phyloP scores from a whole-genome alignment of 163 green algal species.

The Prototheca cutis region DNA sequence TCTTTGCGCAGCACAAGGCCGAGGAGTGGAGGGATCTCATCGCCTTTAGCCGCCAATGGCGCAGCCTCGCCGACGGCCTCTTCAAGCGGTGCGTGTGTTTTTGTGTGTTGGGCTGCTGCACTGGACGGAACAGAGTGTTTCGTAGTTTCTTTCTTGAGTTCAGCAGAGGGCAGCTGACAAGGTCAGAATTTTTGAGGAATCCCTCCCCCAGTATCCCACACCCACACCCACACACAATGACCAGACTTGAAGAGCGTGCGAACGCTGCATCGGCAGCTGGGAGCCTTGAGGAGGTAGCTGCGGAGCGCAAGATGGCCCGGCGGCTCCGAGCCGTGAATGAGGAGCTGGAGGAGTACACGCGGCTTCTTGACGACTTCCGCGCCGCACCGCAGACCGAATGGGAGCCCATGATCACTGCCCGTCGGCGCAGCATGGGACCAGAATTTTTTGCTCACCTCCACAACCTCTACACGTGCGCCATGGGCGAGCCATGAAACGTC shows the following conservation, averaged over 20 bases:
- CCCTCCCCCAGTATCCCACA: background rate
- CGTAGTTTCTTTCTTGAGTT: no score
- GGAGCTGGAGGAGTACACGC: slow-evolving; percentile 30
- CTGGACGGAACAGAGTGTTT: no score
- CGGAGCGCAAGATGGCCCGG: slow-evolving; percentile 20
- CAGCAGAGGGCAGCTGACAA: no score
- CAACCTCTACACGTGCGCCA: slow-evolving; percentile 6
- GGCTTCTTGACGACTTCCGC: slow-evolving; percentile 27
- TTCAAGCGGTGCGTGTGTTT: slow-evolving; percentile 27
- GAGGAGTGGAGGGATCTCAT: slow-evolving; percentile 65
- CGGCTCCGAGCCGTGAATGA: slow-evolving; percentile 31
- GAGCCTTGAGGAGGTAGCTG: slow-evolving; percentile 18
- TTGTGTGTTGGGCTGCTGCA: no score
- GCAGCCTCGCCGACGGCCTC: slow-evolving; percentile 35
- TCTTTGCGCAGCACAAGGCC: slow-evolving; percentile 37
- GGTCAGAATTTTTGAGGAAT: no score
- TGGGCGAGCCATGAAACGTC: no score
- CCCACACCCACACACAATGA: background rate
- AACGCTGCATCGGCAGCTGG: slow-evolving; percentile 4
- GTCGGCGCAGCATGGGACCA: slow-evolving; percentile 31
- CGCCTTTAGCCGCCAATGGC: slow-evolving; percentile 58
- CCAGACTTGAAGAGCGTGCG: slow-evolving; percentile 19
- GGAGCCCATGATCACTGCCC: slow-evolving; percentile 42
- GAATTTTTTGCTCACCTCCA: slow-evolving; percentile 62
- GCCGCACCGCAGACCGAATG: slow-evolving; percentile 25